A percentile compares a stretch with the other conserved stretches of the same genome.
These are phyloP conservation scores for Nasturtium officinale DNA, from an alignment of 345 rosid species.

Conservation along the genomic window DNA sequence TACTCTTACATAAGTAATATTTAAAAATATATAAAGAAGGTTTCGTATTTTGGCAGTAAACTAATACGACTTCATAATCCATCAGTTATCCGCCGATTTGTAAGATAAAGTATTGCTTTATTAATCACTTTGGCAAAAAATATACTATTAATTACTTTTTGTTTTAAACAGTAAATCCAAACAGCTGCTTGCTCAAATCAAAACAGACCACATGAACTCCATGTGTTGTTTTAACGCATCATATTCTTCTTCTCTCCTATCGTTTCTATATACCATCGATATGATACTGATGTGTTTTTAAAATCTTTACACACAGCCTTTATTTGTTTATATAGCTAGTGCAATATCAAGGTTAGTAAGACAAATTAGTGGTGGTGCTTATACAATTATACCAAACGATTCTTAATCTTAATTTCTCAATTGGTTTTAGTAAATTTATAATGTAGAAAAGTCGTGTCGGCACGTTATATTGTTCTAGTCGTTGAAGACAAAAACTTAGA, in stretches of 20 bases:
- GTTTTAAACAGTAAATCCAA: constrained; percentile 34
- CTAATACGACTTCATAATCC: not conserved
- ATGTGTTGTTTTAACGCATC: constrained; percentile 24
- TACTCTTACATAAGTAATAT: not conserved
- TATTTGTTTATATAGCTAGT: not conserved
- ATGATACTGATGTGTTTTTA: not conserved
- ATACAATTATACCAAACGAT: not conserved
- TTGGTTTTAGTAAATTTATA: not conserved
- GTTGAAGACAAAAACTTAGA: constrained; percentile 1
- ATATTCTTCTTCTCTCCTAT: constrained; percentile 8
- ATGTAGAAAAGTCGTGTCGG: constrained; percentile 63
- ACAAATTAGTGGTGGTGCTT: not conserved
- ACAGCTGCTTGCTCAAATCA: constrained; percentile 31
- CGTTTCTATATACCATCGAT: not conserved
- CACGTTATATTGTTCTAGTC: constrained; percentile 43
- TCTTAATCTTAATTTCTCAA: constrained; percentile 13
- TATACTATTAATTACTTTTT: not conserved
- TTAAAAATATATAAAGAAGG: not conserved
- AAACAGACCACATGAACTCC: constrained; percentile 44
- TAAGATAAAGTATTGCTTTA: not conserved
- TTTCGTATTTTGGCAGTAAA: constrained; percentile 16
- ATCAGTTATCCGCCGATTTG: not conserved
- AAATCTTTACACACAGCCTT: not conserved
- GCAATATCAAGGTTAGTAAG: not conserved
- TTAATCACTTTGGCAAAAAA: not conserved